phyloP scores from a whole-genome alignment of 305 asterid species.

The Fraxinus sp. region DNA sequence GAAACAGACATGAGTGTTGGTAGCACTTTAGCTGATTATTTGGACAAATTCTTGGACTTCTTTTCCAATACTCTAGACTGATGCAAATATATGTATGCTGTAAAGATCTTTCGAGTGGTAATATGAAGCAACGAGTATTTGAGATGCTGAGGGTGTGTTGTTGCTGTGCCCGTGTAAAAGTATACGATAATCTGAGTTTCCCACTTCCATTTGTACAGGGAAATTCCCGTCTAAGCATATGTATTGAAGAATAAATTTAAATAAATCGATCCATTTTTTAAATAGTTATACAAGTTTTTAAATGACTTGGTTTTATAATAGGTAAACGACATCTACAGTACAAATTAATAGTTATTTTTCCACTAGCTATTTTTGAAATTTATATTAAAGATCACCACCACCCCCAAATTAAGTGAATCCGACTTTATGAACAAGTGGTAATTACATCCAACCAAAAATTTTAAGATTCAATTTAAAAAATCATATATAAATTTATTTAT shows the following conservation, averaged over 20 bases:
- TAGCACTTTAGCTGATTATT: conserved; percentile 37
- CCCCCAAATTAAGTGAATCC: no score
- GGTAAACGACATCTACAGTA: not conserved
- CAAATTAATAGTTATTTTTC: not conserved
- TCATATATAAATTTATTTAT: no score
- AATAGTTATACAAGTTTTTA: not conserved
- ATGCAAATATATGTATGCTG: not conserved
- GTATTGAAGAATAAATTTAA: not conserved
- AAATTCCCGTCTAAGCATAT: no score
- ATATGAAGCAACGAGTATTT: not conserved
- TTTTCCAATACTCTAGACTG: no score
- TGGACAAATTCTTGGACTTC: no score
- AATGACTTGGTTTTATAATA: not conserved
- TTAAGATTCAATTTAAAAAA: no score
- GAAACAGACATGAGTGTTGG: conserved; percentile 58
- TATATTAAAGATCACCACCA: no score
- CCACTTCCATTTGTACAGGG: not conserved
- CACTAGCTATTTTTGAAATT: no score
- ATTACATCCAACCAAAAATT: no score
- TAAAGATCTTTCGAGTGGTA: not conserved
- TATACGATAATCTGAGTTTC: not conserved
- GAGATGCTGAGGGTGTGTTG: not conserved
- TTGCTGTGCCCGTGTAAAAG: no score
- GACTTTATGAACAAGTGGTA: no score
- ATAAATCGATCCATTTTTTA: not conserved